These are phyloP conservation scores for Magnolia sinica DNA, from an alignment of 164 flowering plant genomes.

Conservation along the genomic window DNA sequence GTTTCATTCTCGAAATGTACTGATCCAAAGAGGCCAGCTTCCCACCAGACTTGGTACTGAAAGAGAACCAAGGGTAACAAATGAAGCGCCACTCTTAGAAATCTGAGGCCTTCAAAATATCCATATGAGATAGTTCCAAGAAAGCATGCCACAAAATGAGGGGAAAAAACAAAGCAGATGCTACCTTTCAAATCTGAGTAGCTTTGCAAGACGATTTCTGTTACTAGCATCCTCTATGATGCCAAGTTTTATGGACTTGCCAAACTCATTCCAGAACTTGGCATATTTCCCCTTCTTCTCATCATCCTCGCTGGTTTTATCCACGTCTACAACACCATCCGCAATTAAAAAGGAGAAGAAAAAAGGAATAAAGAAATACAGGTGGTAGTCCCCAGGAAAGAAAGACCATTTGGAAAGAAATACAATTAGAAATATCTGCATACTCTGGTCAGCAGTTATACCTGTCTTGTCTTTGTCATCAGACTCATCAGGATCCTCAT, in stretches of 20 bases:
- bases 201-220: constrained; percentile 93
- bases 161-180: not conserved
- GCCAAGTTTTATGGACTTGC: constrained; percentile 94
- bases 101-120: not conserved
- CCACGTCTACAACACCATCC: constrained; percentile 41
- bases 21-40: constrained; percentile 85
- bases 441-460: constrained; percentile 14
- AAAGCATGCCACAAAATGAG: not conserved
- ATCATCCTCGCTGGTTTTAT: constrained; percentile 55
- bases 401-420: not conserved
- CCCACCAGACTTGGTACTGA: constrained; percentile 82
- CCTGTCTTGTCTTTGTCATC: constrained; percentile 73
- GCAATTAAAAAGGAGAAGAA: not conserved
- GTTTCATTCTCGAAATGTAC: constrained; percentile 92
- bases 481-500: constrained; percentile 92
- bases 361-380: not conserved
- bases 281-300: constrained; percentile 91
- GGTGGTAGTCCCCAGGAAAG: not conserved
- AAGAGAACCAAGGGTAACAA: constrained; percentile 2
- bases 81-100: not conserved
- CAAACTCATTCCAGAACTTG: constrained; percentile 97
- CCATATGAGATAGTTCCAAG: not conserved
- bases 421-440: not conserved
- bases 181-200: constrained; percentile 93
- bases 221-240: constrained; percentile 94